A percentile compares a stretch with the other conserved stretches of the same genome.
phyloP scores from a whole-genome alignment of 1,284 basidiomycete genomes.

The Boletus sp. region DNA sequence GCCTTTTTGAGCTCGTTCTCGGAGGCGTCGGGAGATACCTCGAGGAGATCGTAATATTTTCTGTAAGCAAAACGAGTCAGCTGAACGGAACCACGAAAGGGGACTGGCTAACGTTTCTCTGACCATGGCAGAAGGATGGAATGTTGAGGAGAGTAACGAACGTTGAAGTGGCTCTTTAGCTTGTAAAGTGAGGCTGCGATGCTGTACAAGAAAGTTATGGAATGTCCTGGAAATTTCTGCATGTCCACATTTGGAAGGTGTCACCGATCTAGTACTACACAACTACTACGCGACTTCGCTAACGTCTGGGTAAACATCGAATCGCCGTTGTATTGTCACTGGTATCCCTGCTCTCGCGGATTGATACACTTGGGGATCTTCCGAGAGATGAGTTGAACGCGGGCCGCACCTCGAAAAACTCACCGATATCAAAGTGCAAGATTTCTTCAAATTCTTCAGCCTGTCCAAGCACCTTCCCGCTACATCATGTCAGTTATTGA shows the following conservation, averaged over 20 bases:
- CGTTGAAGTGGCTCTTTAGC: conserved; percentile 29
- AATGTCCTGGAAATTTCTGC: conserved; percentile 44
- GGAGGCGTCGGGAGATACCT: conserved; percentile 75
- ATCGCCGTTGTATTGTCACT: conserved; percentile 86
- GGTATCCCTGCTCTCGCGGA: conserved; percentile 83
- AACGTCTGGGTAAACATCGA: conserved; percentile 90
- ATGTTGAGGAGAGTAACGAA: conserved; percentile 25
- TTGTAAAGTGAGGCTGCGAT: conserved; percentile 8
- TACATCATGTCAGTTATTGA: conserved; percentile 37
- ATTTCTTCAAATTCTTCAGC: conserved; percentile 84
- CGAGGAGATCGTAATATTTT: conserved; percentile 90
- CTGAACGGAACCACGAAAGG: conserved; percentile 6
- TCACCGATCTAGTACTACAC: neutral
- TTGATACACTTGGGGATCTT: conserved; percentile 74
- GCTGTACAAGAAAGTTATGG: conserved; percentile 40
- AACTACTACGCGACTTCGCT: conserved; percentile 30
- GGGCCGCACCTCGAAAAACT: conserved; percentile 34
- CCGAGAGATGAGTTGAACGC: conserved; percentile 8
- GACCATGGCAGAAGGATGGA: conserved; percentile 52
- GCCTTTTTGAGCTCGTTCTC: conserved; percentile 92
- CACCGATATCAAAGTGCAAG: conserved; percentile 81
- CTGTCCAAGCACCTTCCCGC: conserved; percentile 82
- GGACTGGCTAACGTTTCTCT: conserved; percentile 61
- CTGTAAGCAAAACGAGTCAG: conserved; percentile 43
- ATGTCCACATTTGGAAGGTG: conserved; percentile 29